Evolutionary conservation across 345 rosid species (phyloP), one percentile per base, ranked within the genome.

Genomic region (Rhodamnia argentea): DNA sequence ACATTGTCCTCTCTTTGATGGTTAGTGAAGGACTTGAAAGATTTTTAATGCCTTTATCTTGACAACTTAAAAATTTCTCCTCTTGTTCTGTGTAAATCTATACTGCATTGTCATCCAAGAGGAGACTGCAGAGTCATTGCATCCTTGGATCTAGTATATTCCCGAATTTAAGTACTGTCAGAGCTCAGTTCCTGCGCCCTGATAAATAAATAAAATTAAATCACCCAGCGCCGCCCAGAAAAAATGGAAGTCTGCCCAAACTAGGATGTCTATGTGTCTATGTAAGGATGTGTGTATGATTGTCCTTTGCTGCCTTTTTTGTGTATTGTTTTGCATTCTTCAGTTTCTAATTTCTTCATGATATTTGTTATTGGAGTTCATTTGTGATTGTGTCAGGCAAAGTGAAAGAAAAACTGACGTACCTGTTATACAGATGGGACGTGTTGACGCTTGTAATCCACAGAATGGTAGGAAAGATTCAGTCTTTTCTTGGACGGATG

Each of bases 401-500:
- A 42, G 42, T 37, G 47, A 70, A 37, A 70, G 47, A 22, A 70
- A 70, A 70, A 37, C 81, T 70, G 47, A 70, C 81, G 86, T 70
- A 9, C 52, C 23, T 89, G 9, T 57, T 89, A 55, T 88, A 87
- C 93, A 95, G 96, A 94, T 91, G 91, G 99, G 92, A 51, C 96
- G 94, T 40, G 88, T 87, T 83, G 96, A 96, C 53, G 98, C 96
- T 82, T 88, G 84, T 90, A 94, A 95, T 88, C 91, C 88, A 70
- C 95, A 89, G 70, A 92, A 86, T 86, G 62, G 82, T 32, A 88
- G 89, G 88, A 96, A 92, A 89, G 99, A 95, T 85, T 50, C 82
- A 14, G 89, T 92, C 88, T 92, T 94, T 84, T 60, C 92, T 85
- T 96, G 98, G 99, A 90, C 99, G 84, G 90, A 95, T 90, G 96